phyloP scores from a whole-genome alignment of 2,329 filamentous ascomycete species.

The Claviceps arundinis region DNA sequence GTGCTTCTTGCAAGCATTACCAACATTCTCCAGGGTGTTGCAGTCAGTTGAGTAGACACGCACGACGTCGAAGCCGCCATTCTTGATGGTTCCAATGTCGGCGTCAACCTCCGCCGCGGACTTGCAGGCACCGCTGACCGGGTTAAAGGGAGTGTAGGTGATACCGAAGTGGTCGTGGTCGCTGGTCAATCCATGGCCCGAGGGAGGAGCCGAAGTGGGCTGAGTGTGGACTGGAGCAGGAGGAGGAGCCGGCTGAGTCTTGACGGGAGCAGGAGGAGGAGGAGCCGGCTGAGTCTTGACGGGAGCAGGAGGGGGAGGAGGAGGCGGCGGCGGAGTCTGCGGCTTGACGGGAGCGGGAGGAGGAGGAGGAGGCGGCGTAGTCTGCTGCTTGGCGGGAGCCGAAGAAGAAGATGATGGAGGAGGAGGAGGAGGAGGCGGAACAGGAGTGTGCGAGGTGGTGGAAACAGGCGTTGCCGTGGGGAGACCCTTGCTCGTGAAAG shows the following conservation, averaged over 20 bases:
- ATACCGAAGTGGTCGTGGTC: conserved; percentile 53
- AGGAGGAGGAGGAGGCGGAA: neutral
- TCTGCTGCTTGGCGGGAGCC: neutral
- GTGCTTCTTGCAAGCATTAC: conserved; percentile 49
- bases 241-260: conserved; percentile 3
- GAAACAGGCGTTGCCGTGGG: conserved; percentile 16
- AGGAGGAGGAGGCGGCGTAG: neutral
- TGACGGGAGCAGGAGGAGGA: neutral
- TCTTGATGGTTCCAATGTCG: conserved; percentile 50
- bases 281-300: neutral
- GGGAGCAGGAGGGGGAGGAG: conserved; percentile 4
- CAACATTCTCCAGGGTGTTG: conserved; percentile 63
- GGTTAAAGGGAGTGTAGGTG: conserved; percentile 65
- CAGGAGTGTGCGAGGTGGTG: neutral
- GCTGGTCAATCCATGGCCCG: conserved; percentile 20
- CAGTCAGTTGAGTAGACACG: conserved; percentile 93
- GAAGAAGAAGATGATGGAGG: conserved; percentile 8
- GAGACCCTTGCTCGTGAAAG: conserved; percentile 22
- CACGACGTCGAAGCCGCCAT: conserved; percentile 53
- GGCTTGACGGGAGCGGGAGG: neutral
- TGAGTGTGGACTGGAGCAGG: neutral
- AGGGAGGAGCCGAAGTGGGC: conserved; percentile 6
- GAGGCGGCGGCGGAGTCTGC: neutral
- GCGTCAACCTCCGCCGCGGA: conserved; percentile 36
- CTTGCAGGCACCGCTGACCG: conserved; percentile 51